Base-by-base conservation (phyloP, 23 red algal genomes). In the Agarophyton chilense region DNA sequence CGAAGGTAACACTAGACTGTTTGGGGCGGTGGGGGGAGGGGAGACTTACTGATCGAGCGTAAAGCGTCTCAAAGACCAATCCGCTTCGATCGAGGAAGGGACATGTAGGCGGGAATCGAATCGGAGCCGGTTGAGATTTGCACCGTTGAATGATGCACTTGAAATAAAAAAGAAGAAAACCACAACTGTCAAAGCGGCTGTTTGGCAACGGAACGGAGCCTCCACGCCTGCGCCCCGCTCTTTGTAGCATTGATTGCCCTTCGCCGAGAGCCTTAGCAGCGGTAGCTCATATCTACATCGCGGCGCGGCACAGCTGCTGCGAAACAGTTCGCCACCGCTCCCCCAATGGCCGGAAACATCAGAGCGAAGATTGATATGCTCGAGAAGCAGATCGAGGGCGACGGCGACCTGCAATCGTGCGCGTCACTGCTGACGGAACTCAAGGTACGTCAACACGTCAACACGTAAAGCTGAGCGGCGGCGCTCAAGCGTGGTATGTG, bases 341-440 rank as follows among this genome's bases (percentile, higher is more conserved):
- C 0, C 24, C 6, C 40, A 28, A 74, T 74, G 68, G 68, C 68
- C n/a, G 68, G 68, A 10, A 74, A 74, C 41, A 74, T 74, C 68
- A 74, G 36, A 47, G 68, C 68, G 68, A 74, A 74, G 68, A 74
- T 74, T 29, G n/a, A 74, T 1, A 29, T 74, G 38, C 36, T 74
- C 7, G 68, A 74, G 33, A 47, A 26, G 32, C 68, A 74, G 68
- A 45, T 74, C 39, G 39, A 74, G 14, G 68, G 43, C 68, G 68
- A 29, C 41, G 47, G 40, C 38, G 41, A 74, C 41, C 34, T 74
- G 41, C 38, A 74, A 26, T 43, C 68, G 25, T 47, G 68, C 24
- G 68, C 68, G 10, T n/a, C 68, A 26, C 68, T 74, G 1, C 68
- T 74, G 33, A 74, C 40, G 13, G 68, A 74, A 49, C 43, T 74